Base-by-base conservation (phyloP, 2,329 filamentous ascomycete genomes). In the Acephala macrosclerotiorum region DNA sequence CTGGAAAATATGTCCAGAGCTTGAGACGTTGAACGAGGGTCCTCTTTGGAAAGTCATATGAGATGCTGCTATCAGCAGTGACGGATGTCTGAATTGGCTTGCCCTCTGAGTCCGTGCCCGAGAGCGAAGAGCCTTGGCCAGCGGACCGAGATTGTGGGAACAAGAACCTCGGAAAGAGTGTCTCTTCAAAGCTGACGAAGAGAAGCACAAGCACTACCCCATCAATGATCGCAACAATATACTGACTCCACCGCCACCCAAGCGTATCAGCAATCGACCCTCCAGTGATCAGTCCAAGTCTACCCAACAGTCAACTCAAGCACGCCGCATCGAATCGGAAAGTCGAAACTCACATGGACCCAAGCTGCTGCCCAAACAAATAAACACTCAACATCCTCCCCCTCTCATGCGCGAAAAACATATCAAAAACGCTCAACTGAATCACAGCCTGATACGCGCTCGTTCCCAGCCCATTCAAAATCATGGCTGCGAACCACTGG, bases 351-450 rank as follows among this genome's bases (percentile, higher is more conserved):
- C 49, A 53, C 49, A 53, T 53, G 4, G 49, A 53, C 25, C 49
- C 49, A 29, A 53, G 49, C 25, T 53, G 49, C n/a, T 53, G 49
- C 18, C 49, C 49, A 53, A 53, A 53, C 22, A 53, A n/a, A 53
- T 53, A 53, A 18, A 53, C 49, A 53, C 49, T 53, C 49, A 53
- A 53, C 49, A 53, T 53, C 12, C 49, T 9, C 6, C 49, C 49
- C 49, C 49, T 26, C 49, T 53, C 49, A 29, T 53, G 49, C 49
- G 49, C 49, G 14, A 53, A 53, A n/a, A 53, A 53, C 49, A 53
- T 53, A 53, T 53, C 49, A 53, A 53, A 53, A 16, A 53, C 49
- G 29, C 49, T 53, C 25, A 53, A 33, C 8, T 53, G 49, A 29
- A 53, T 53, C 8, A 53, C 49, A 53, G 49, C 49, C 49, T 53